A percentile compares a stretch with the other conserved stretches of the same genome.
Conservation (phyloP, 1,284 basidiomycete species). For the Boletellus deceptivus region DNA sequence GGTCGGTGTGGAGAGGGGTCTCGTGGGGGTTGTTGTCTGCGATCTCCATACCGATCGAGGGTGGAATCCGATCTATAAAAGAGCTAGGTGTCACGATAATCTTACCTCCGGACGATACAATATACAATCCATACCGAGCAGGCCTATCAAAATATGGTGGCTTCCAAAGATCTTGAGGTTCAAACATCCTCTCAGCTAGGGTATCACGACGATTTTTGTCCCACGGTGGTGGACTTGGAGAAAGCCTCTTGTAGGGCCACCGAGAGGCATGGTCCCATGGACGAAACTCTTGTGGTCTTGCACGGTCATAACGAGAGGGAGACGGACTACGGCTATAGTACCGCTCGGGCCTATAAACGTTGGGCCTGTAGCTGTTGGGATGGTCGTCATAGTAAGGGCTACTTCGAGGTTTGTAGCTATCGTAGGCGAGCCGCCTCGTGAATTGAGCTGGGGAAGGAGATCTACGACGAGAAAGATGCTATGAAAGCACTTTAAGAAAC, state of each 20-base stretch:
- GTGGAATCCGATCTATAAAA: conserved; percentile 25
- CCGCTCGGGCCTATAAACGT: conserved; percentile 32
- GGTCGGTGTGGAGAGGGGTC: conserved; percentile 38
- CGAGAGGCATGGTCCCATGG: conserved; percentile 33
- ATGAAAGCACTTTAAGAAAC: conserved; percentile 31
- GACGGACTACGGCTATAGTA: conserved; percentile 50
- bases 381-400: conserved; percentile 42
- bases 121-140: conserved; percentile 27
- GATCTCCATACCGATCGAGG: conserved; percentile 31
- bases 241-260: conserved; percentile 33
- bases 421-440: conserved; percentile 45
- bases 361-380: conserved; percentile 44
- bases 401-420: conserved; percentile 48
- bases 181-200: conserved; percentile 59
- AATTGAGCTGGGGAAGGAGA: conserved; percentile 46
- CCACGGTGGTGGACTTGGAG: conserved; percentile 35
- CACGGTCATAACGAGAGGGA: conserved; percentile 47
- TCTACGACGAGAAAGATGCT: conserved; percentile 43
- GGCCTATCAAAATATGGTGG: conserved; percentile 45
- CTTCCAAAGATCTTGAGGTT: conserved; percentile 71
- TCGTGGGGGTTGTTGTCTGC: conserved; percentile 31
- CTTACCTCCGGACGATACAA: conserved; percentile 24
- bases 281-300: conserved; percentile 33
- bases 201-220: conserved; percentile 39
- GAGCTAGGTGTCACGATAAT: conserved; percentile 13